phyloP scores from a whole-genome alignment of 2,329 filamentous ascomycete species.

The Colletotrichum higginsianum region DNA sequence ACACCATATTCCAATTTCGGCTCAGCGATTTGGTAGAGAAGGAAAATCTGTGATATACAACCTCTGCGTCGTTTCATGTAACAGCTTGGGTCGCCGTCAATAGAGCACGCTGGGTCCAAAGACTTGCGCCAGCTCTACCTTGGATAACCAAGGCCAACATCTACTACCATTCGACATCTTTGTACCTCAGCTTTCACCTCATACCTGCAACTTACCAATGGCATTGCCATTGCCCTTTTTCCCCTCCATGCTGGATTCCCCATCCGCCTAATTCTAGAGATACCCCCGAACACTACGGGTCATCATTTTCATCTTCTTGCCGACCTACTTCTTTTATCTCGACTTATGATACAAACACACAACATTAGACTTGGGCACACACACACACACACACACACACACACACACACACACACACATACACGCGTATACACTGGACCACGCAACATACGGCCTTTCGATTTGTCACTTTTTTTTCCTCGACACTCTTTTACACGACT shows the following conservation, averaged over 20 bases:
- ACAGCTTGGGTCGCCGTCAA: constrained; percentile 26
- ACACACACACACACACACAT: neutral
- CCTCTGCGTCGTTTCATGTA: constrained; percentile 27
- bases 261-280: constrained; percentile 44
- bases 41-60: neutral
- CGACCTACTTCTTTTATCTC: constrained; percentile 25
- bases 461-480: constrained; percentile 8
- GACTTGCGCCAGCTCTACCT: constrained; percentile 23
- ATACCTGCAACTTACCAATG: constrained; percentile 11
- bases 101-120: constrained; percentile 24
- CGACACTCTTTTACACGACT: constrained; percentile 9
- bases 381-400: constrained; percentile 1
- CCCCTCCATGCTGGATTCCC: constrained; percentile 29
- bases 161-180: neutral
- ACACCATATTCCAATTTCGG: constrained; percentile 12
- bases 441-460: constrained; percentile 36
- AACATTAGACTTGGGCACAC: constrained; percentile 36
- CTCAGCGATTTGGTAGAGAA: constrained; percentile 13
- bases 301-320: constrained; percentile 29
- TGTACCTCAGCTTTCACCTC: constrained; percentile 18
- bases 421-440: constrained; percentile 16
- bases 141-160: constrained; percentile 12
- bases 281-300: constrained; percentile 42
- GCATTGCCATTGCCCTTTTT: constrained; percentile 31
- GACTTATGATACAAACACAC: constrained; percentile 38